Base-by-base conservation (phyloP, 176 grass and related monocot genomes). In the Musa schizocarpa region DNA sequence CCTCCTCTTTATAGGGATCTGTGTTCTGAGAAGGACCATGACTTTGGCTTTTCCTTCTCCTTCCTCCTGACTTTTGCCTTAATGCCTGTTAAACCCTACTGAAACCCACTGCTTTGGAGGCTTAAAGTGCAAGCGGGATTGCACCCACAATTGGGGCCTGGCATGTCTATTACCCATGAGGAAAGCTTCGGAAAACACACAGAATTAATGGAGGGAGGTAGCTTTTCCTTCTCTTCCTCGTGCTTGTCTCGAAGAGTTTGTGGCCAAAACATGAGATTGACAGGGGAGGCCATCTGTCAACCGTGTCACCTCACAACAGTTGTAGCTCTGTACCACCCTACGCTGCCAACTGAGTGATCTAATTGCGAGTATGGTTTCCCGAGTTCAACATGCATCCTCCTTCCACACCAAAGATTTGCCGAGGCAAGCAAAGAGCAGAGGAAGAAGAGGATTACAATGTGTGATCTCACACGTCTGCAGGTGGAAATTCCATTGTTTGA, bases 271-370 rank as follows among this genome's bases (percentile, higher is more conserved):
- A 65, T 6, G 53, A 29, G 71, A 76, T 53, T 63, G 65, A 55
- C 11, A 43, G 66, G 58, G 22, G 75, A 48, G 64, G 70, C 55
- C 11, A 63, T 82, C 84, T 86, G 89, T 78, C 77, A 74, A 89
- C 70, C 59, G 77, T 85, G 93, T 96, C 89, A 96, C 85, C 81
- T 92, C 89, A 81, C 59, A 79, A 81, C 87, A 81, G 88, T 84
- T 64, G 63, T 74, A 86, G 75, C 64, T 79, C 85, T 82, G 79
- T 88, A 80, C 74, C 75, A 59, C 70, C 65, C 88, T 89, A 84
- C 80, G 72, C 70, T 76, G 66, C 77, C 71, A 80, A 84, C 65
- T 80, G 82, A 82, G 76, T 81, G 82, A 86, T 90, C 54, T 70
- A 86, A 59, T 74, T 83, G 62, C 89, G 79, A 73, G 74, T 65